phyloP scores from a whole-genome alignment of 371 early-diverging fungal species.

The Nosema muscidifuracis region DNA sequence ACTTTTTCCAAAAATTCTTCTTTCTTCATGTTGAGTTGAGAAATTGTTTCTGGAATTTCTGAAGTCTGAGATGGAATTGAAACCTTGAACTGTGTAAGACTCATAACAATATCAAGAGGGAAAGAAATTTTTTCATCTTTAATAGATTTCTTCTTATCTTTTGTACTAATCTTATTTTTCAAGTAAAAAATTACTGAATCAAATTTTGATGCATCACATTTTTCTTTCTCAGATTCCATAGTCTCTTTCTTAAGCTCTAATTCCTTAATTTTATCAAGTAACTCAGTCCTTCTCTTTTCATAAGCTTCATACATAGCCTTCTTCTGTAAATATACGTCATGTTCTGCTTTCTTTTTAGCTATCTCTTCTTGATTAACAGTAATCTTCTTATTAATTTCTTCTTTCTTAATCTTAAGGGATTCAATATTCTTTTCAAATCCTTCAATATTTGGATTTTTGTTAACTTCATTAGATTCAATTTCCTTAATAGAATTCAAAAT shows the following conservation, averaged over 20 bases:
- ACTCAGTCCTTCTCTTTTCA: conserved; percentile 50
- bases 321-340: conserved; percentile 36
- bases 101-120: conserved; percentile 29
- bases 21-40: conserved; percentile 20
- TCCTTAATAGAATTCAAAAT: not conserved
- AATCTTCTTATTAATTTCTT: conserved; percentile 32
- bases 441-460: conserved; percentile 41
- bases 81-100: conserved; percentile 26
- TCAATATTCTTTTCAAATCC: conserved; percentile 39
- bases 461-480: not conserved
- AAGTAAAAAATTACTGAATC: conserved; percentile 39
- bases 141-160: conserved; percentile 6
- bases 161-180: not conserved
- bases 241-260: conserved; percentile 36
- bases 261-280: conserved; percentile 42
- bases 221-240: conserved; percentile 27
- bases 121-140: conserved; percentile 20
- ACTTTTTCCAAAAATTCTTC: conserved; percentile 18
- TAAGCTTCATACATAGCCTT: conserved; percentile 31
- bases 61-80: conserved; percentile 15
- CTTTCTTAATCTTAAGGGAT: conserved; percentile 42
- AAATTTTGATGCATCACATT: conserved; percentile 52
- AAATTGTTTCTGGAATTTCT: conserved; percentile 17
- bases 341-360: conserved; percentile 43
- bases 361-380: conserved; percentile 41